Percentiles rank a stretch among this genome's conserved stretches.
Evolutionary conservation across 2,329 filamentous ascomycete species (phyloP).

Genomic region (Raffaelea ambrosiae): DNA sequence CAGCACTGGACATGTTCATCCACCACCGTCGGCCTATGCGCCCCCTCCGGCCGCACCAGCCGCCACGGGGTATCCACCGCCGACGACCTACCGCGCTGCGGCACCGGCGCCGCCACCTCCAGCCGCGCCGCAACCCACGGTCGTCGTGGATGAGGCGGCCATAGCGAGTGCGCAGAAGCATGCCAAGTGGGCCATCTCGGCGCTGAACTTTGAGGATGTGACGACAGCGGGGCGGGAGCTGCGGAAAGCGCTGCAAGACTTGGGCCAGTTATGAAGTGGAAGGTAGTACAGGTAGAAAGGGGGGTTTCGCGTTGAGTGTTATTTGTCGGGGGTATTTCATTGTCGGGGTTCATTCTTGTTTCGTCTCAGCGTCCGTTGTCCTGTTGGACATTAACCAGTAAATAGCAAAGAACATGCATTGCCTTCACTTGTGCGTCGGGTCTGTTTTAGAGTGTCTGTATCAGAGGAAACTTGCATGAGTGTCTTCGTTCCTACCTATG

Average conservation of each 20-base stretch:
- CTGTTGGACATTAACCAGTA: no score
- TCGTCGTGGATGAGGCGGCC: conserved; percentile 52
- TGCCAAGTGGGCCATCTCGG: conserved; percentile 93
- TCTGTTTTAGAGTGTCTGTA: no score
- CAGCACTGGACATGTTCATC: neutral
- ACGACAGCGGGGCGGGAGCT: conserved; percentile 82
- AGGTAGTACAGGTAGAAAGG: no score
- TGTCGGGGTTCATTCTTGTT: no score
- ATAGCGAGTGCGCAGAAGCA: conserved; percentile 85
- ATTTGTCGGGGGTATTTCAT: no score
- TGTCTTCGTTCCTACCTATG: no score
- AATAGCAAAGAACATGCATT: no score
- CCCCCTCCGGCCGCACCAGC: neutral
- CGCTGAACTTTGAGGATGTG: conserved; percentile 93
- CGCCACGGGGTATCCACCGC: neutral
- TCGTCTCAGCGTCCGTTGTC: no score
- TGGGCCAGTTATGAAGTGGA: conserved; percentile 53
- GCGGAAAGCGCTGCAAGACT: conserved; percentile 58
- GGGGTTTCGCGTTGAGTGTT: no score
- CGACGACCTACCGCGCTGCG: conserved; percentile 3
- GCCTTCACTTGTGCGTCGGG: no score
- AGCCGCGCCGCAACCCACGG: conserved; percentile 7
- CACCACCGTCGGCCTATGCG: neutral
- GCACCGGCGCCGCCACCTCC: conserved; percentile 12
- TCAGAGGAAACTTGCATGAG: no score